phyloP scores from a whole-genome alignment of 1,139 yeast species.

The Diutina ranongensis region DNA sequence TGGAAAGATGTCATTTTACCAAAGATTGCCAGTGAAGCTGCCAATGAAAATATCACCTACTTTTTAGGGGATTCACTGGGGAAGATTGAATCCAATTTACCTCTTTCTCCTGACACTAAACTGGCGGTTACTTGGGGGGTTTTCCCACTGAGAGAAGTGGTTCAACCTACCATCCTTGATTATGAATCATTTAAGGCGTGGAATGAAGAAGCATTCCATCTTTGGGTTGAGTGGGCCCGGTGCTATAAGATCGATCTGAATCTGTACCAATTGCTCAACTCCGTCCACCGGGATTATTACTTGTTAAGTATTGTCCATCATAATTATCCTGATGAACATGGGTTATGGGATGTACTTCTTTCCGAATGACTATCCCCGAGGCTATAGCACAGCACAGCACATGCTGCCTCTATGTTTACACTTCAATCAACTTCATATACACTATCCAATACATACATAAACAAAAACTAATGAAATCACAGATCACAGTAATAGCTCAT shows the following conservation, averaged over 20 bases:
- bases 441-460: not conserved
- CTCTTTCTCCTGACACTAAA: slow-evolving; percentile 20
- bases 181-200: slow-evolving; percentile 84
- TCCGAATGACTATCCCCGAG: slow-evolving; percentile 9
- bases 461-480: not conserved
- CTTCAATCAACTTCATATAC: too few species aligned
- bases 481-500: too few species aligned
- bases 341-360: slow-evolving; percentile 62
- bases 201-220: slow-evolving; percentile 87
- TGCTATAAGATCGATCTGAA: slow-evolving; percentile 50
- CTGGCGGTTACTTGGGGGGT: slow-evolving; percentile 96
- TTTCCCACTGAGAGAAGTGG: slow-evolving; percentile 75
- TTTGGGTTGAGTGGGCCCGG: slow-evolving; percentile 89
- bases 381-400: not conserved
- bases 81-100: slow-evolving; percentile 49
- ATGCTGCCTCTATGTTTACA: too few species aligned
- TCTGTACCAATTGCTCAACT: slow-evolving; percentile 49
- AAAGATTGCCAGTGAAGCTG: slow-evolving; percentile 33
- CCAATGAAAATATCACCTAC: slow-evolving; percentile 43
- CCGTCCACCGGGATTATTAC: slow-evolving; percentile 50
- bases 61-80: slow-evolving; percentile 58
- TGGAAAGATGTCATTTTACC: slow-evolving; percentile 53
- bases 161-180: slow-evolving; percentile 83
- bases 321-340: slow-evolving; percentile 64
- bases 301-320: slow-evolving; percentile 81